Base-by-base conservation (phyloP, 345 rosid genomes). In the Angophora floribunda region DNA sequence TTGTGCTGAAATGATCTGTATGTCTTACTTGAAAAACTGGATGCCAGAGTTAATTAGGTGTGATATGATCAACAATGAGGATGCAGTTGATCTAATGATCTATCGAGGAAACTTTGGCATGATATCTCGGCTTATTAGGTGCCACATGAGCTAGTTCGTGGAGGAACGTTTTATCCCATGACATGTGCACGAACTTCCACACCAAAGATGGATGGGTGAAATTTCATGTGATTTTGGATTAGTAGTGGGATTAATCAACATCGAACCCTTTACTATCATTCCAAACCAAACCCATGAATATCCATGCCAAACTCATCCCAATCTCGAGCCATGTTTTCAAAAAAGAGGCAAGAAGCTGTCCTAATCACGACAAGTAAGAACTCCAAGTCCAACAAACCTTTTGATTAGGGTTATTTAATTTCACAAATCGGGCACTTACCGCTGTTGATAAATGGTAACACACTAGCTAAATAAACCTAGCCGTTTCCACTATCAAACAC, bases 371-470 rank as follows among this genome's bases (percentile, higher is more conserved):
- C 24, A 36, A 7, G 24, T 36, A 5, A 70, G 10, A 36, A 32
- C 16, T 9, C 4, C 0, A 41, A 17, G 6, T 5, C 7, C 2
- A 4, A 0, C 4, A 19, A 36, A 41, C 1, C 2, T 9, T 70
- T 36, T 1, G 1, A 0, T 70, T 1, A 36, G 13, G 2, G 11
- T 32, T 5, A 4, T 36, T 36, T 13, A 36, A 32, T 0, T 17
- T 70, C 0, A 1, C 3, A 17, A 36, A 36, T 32, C 2, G 1
- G 3, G 19, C 22, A 16, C 0, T 0, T 36, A 32, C 15, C 15
- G 4, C 4, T 32, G 16, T 32, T 4, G 1, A 70, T 9, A 4
- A 59, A 26, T 26, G 30, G 30, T 26, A 59, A 59, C 30, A 59
- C 30, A 5, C 30, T 5, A 10, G 14, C 14, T 59, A 11, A 59